Evolutionary conservation across 768 basidiomycete species (phyloP).

Genomic region (Steccherinum ochraceum): DNA sequence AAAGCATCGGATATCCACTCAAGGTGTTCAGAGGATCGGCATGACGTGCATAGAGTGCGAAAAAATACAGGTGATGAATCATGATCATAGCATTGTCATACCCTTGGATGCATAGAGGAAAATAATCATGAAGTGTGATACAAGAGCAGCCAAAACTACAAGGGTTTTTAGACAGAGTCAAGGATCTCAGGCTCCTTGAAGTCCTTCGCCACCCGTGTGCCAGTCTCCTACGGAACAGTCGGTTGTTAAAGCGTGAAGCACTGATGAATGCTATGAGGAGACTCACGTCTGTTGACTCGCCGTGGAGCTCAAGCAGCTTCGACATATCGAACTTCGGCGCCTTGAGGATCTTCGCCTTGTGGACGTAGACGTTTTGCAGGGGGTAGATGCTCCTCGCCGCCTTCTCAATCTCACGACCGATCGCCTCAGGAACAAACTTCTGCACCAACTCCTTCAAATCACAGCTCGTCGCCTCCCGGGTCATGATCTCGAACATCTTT

Average conservation of each 20-base stretch:
- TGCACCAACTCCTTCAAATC: constrained; percentile 98
- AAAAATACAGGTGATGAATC: too few relatives aligned
- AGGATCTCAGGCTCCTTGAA: constrained; percentile 98
- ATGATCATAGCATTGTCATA: constrained; percentile 33
- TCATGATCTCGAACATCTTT: constrained; percentile 99
- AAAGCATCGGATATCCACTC: too few relatives aligned
- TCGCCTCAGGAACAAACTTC: constrained; percentile 98
- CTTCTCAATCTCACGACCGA: constrained; percentile 99
- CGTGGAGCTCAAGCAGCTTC: constrained; percentile 95
- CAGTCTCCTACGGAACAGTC: constrained; percentile 64
- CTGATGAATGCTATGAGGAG: constrained; percentile 1
- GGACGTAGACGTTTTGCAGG: constrained; percentile 96
- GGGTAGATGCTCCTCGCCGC: constrained; percentile 95
- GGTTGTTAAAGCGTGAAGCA: constrained; percentile 9
- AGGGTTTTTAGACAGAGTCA: constrained; percentile 71
- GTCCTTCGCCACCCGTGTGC: constrained; percentile 88
- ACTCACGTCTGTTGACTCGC: constrained; percentile 89
- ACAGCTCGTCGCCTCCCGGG: constrained; percentile 87
- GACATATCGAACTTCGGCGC: constrained; percentile 94
- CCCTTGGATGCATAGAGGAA: constrained; percentile 30
- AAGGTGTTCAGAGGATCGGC: too few relatives aligned
- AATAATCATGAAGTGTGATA: constrained; percentile 28
- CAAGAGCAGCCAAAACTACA: constrained; percentile 29
- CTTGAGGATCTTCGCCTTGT: constrained; percentile 99
- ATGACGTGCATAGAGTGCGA: too few relatives aligned